Percentiles rank a stretch among this genome's conserved stretches.
Evolutionary conservation across 495 filamentous ascomycete species (phyloP).

Genomic region (Ascodesmis nigricans): DNA sequence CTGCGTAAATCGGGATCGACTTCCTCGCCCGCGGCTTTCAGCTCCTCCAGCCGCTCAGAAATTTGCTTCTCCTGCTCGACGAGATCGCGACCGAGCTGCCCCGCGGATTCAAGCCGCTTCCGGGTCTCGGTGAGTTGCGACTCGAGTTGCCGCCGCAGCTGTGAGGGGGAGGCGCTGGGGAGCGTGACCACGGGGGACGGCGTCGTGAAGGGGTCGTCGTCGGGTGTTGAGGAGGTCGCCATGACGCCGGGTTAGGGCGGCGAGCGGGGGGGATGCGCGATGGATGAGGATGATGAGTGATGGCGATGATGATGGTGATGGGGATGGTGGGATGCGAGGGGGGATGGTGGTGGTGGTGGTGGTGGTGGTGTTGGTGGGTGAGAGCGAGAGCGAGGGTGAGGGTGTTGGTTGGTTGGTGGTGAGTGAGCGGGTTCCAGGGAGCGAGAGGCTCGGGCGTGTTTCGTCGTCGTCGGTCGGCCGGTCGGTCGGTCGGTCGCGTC

Average conservation of each 20-base stretch:
- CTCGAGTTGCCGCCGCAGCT: conserved; percentile 71
- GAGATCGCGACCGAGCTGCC: conserved; percentile 62
- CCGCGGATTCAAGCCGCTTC: conserved; percentile 72
- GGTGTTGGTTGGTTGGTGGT: no score
- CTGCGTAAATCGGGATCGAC: conserved; percentile 64
- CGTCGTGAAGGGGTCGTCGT: conserved; percentile 34
- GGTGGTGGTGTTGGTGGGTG: no score
- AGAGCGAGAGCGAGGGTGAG: no score
- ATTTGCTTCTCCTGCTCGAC: conserved; percentile 67
- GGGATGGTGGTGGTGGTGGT: background rate
- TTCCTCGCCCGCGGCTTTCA: conserved; percentile 59
- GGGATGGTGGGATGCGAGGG: background rate
- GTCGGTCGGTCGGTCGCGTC: no score
- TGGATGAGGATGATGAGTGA: background rate
- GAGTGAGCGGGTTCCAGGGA: no score
- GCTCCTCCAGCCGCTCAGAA: conserved; percentile 56
- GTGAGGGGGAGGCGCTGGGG: conserved; percentile 54
- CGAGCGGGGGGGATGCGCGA: background rate
- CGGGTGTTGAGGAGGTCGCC: background rate
- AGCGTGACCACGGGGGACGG: conserved; percentile 49
- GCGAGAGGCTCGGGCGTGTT: no score
- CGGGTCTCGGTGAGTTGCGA: conserved; percentile 82
- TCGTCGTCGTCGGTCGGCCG: no score
- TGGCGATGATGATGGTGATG: no score
- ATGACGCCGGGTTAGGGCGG: background rate